phyloP scores from a whole-genome alignment of 352 stramenopile species.

The Pelagophyceae sp. region DNA sequence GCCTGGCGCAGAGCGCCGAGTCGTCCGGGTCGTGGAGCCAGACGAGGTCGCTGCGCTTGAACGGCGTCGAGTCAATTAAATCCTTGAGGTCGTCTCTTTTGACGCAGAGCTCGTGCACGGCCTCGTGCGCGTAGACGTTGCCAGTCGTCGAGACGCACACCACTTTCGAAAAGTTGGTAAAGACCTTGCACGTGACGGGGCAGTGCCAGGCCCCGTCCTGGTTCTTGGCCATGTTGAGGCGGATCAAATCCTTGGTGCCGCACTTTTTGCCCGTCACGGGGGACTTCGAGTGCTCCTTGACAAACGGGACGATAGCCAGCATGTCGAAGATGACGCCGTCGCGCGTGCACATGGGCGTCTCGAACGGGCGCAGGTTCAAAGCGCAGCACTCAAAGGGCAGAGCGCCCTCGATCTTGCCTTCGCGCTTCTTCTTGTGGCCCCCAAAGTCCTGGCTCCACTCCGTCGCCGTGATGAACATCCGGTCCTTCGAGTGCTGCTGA shows the following conservation, averaged over 20 bases:
- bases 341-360: constrained; percentile 77
- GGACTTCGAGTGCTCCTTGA: constrained; percentile 90
- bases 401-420: constrained; percentile 34
- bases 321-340: constrained; percentile 92
- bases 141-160: constrained; percentile 56
- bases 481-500: constrained; percentile 42
- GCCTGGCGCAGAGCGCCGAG: constrained; percentile 59
- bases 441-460: constrained; percentile 81
- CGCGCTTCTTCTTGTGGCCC: constrained; percentile 70
- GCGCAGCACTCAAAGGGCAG: constrained; percentile 96
- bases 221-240: constrained; percentile 65
- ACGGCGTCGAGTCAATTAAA: constrained; percentile 52
- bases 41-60: constrained; percentile 64
- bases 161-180: constrained; percentile 64
- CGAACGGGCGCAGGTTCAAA: constrained; percentile 78
- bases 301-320: constrained; percentile 84
- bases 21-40: constrained; percentile 84
- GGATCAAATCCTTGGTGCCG: constrained; percentile 82
- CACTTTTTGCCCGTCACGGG: constrained; percentile 82
- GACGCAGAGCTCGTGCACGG: constrained; percentile 94
- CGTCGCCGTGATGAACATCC: constrained; percentile 42
- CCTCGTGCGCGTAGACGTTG: constrained; percentile 95
- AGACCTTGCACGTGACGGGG: constrained; percentile 92
- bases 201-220: constrained; percentile 64
- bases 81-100: constrained; percentile 95